Percentiles rank a stretch among this genome's conserved stretches.
Evolutionary conservation across 148 eudicot species (phyloP).

Genomic region (Chenopodium suecicum): DNA sequence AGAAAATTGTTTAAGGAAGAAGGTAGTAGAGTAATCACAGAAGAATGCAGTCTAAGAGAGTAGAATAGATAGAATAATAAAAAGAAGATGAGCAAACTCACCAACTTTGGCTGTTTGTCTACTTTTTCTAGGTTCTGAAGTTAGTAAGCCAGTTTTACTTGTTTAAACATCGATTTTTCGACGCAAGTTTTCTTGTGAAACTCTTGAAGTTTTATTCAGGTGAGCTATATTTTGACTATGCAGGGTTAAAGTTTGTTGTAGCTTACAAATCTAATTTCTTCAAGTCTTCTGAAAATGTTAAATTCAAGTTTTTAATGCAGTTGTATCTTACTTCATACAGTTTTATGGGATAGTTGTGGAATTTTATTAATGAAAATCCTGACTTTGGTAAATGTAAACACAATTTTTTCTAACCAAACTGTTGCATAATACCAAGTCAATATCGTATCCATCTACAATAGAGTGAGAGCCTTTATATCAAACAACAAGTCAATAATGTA

Average conservation of each 20-base stretch:
- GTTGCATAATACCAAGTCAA: background rate
- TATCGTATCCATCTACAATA: background rate
- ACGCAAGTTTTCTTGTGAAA: conserved; percentile 22
- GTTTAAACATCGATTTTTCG: conserved; percentile 11
- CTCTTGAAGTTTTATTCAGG: conserved; percentile 23
- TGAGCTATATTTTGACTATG: conserved; percentile 56
- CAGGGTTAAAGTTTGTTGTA: conserved; percentile 33
- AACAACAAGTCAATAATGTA: background rate
- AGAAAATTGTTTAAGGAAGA: background rate
- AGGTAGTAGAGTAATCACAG: background rate
- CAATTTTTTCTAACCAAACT: conserved; percentile 10
- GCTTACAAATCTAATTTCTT: conserved; percentile 5
- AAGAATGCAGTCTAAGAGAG: conserved; percentile 14
- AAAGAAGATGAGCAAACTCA: conserved; percentile 72
- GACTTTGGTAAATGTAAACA: conserved; percentile 9
- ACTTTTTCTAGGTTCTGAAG: conserved; percentile 19
- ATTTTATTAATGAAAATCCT: background rate
- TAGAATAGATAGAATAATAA: conserved; percentile 10
- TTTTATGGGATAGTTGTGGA: conserved; percentile 10
- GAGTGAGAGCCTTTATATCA: too few relatives aligned
- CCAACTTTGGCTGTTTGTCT: conserved; percentile 36
- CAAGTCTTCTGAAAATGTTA: conserved; percentile 1
- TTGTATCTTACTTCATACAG: background rate
- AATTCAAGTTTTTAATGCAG: background rate
- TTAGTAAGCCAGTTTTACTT: conserved; percentile 16